Base-by-base conservation (phyloP, 1,284 basidiomycete species). In the Cutaneotrichosporon cutaneum region DNA sequence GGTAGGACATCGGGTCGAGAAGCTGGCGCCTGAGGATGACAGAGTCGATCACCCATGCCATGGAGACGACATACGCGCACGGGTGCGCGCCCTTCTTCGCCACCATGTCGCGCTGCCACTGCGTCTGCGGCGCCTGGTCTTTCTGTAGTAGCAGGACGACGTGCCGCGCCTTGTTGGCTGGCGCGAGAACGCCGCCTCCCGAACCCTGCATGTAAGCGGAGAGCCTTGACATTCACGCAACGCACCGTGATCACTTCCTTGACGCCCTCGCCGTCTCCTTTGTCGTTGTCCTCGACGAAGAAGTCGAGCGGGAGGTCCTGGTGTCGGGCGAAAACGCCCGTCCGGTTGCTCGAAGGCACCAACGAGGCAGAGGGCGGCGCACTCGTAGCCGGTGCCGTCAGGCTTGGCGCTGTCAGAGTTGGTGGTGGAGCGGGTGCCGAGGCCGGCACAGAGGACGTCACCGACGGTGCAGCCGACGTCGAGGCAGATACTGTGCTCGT, bases 51-150 rank as follows among this genome's bases (percentile, higher is more conserved):
- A 60, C n/a, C 59, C 59, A 60, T 7, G 39, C 30, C 22, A 53
- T 44, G 3, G 59, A 60, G 4, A 60, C 22, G 48, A 60, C 54
- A 1, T 27, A 48, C 9, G 48, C 59, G 14, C 39, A 42, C 10
- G 30, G 27, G n/a, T 44, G 45, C 11, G 42, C n/a, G 7, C 39
- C 54, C 5, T 18, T 18, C 13, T 54, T 22, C 3, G 11, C 10
- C 9, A 44, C 39, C 13, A 56, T 11, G 2, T 39, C 54, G 9
- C 35, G 22, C 9, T 42, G 30, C 2, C 36, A 18, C 11, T 27
- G 26, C 6, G 50, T 48, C 2, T 18, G 45, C n/a, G 39, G 21
- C 2, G 18, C n/a, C 14, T 42, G 21, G 16, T 54, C 59, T 18
- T 44, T 52, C 22, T 50, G 39, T 3, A 60, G n/a, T 1, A 47